Percentiles rank a stretch among this genome's conserved stretches.
phyloP scores from a whole-genome alignment of 2,329 filamentous ascomycete genomes.

The Juglanconis oblonga region DNA sequence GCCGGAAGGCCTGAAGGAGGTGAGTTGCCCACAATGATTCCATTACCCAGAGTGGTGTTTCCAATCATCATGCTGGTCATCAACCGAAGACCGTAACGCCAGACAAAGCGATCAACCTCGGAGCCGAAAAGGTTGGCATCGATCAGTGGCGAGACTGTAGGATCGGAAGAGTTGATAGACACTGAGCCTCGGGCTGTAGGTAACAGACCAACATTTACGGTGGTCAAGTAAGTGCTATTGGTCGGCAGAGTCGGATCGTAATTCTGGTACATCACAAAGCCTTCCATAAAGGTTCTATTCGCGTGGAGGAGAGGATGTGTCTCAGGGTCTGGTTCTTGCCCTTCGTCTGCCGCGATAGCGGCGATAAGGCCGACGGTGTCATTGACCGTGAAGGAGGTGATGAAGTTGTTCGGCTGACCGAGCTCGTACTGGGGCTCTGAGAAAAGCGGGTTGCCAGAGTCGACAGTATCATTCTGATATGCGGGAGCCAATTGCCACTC shows the following conservation, averaged over 20 bases:
- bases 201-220: too few relatives aligned
- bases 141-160: not conserved
- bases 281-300: too few relatives aligned
- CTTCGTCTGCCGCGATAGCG: too few relatives aligned
- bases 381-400: too few relatives aligned
- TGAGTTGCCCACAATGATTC: not conserved
- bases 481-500: not conserved
- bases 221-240: too few relatives aligned
- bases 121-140: not conserved
- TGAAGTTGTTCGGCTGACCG: not conserved
- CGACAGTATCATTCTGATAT: not conserved
- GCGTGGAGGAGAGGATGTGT: too few relatives aligned
- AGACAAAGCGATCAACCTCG: not conserved
- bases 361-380: too few relatives aligned
- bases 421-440: not conserved
- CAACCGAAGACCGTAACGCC: not conserved
- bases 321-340: too few relatives aligned
- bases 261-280: too few relatives aligned
- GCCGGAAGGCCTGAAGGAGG: not conserved
- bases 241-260: too few relatives aligned
- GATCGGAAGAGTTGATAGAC: too few relatives aligned
- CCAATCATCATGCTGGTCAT: not conserved
- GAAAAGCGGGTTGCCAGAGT: not conserved
- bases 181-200: too few relatives aligned
- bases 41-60: not conserved